Base-by-base conservation (phyloP, 306 rosid genomes). In the Hylodesmum podocarpum region DNA sequence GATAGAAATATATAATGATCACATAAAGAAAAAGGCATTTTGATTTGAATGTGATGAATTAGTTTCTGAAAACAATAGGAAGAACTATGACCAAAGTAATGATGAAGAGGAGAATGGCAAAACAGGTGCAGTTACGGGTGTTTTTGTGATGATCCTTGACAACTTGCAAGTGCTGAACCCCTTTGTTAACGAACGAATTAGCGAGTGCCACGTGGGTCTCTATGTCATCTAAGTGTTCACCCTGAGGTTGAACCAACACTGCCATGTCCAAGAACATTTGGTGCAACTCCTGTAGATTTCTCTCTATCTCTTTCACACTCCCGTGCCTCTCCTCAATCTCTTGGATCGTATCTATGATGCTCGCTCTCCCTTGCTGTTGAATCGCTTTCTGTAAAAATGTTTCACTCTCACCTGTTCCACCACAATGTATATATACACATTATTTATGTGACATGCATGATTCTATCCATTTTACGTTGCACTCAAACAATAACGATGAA, bases 261-360 rank as follows among this genome's bases (percentile, higher is more conserved):
- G 98, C 86, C 97, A 94, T 94, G 89, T 94, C 98, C 86, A 94
- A 9, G 83, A 94, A 94, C 70, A 94, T 91, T 70, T 94, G 98
- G 76, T 94, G 97, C 39, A 94, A 81, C 83, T 91, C 98, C 2
- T 85, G 88, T 4, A 94, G 96, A 22, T 83, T 86, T 79, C 87
- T 94, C 81, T 94, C 98, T 70, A 94, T 88, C 58, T 88, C 96
- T 34, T 87, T 90, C 13, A 91, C 90, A 0, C 96, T 90, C 11
- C 89, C 94, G 24, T 94, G 96, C 58, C 98, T 84, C 86, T 94
- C 98, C 58, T 94, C 86, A 70, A 94, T 91, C 89, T 94, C 98
- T 7, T 84, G 83, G 36, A 94, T 90, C 27, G 96, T 90, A 84
- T 87, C 93, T 82, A 94, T 70, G 1, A 94, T 49, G 33, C 78